Conservation (phyloP, 306 rosid genomes). For the Argentina anserina region DNA sequence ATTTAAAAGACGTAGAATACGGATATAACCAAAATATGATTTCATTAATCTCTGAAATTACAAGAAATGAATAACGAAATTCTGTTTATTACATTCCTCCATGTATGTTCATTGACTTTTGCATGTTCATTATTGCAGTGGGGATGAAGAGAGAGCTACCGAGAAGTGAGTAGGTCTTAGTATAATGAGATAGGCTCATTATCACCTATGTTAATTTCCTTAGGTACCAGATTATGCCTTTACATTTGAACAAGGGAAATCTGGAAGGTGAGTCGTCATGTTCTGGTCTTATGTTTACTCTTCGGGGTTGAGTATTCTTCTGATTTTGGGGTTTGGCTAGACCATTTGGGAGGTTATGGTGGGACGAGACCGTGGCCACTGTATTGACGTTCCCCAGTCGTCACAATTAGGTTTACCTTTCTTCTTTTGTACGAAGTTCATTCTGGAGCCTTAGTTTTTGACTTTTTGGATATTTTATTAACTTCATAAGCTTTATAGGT, state of each 20-base stretch:
- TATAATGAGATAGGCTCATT: background rate
- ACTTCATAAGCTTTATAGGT: slow-evolving; percentile 40
- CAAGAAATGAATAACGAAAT: too few relatives aligned
- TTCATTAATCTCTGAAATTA: too few relatives aligned
- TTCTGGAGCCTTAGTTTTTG: slow-evolving; percentile 11
- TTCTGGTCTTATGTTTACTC: slow-evolving; percentile 6
- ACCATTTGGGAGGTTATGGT: slow-evolving; percentile 89
- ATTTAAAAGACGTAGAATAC: too few relatives aligned
- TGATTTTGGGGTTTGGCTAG: slow-evolving; percentile 28
- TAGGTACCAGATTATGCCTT: slow-evolving; percentile 81
- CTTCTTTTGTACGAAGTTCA: slow-evolving; percentile 8
- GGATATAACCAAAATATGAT: too few relatives aligned
- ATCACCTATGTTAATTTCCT: background rate
- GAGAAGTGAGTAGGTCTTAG: slow-evolving; percentile 15
- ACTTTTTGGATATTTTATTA: slow-evolving; percentile 14
- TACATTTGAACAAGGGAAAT: slow-evolving; percentile 67
- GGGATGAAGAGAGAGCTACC: slow-evolving; percentile 14
- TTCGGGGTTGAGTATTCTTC: background rate
- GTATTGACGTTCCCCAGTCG: slow-evolving; percentile 71
- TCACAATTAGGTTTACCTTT: slow-evolving; percentile 57
- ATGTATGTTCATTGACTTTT: slow-evolving; percentile 21
- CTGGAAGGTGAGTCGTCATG: slow-evolving; percentile 56
- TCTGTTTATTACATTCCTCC: too few relatives aligned
- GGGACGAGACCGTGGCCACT: slow-evolving; percentile 94
- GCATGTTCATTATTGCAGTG: slow-evolving; percentile 36